Evolutionary conservation across 2,329 filamentous ascomycete genomes (phyloP).

Genomic region (Nigrograna mackinnonii): DNA sequence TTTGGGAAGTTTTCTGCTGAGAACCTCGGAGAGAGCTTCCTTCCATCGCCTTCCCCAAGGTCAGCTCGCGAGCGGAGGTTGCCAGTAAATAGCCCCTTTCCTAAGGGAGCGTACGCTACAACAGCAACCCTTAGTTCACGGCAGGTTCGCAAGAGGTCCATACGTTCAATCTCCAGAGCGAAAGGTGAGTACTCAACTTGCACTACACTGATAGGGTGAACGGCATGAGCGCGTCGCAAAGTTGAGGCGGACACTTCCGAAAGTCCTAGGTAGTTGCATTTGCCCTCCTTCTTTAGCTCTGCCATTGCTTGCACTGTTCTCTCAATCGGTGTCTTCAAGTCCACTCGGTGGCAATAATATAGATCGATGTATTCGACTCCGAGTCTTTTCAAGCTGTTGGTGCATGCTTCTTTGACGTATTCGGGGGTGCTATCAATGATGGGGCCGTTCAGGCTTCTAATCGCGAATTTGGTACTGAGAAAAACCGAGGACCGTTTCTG

Average conservation of each 20-base stretch:
- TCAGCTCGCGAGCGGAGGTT: constrained; percentile 45
- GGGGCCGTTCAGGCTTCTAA: constrained; percentile 48
- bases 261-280: constrained; percentile 53
- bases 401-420: constrained; percentile 43
- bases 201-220: constrained; percentile 52
- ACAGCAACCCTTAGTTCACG: constrained; percentile 49
- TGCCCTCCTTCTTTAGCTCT: constrained; percentile 42
- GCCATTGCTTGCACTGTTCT: constrained; percentile 51
- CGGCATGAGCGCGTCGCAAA: constrained; percentile 51
- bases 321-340: constrained; percentile 45
- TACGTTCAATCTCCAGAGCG: constrained; percentile 50
- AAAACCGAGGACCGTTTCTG: constrained; percentile 52
- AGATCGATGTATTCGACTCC: constrained; percentile 48
- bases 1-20: constrained; percentile 43
- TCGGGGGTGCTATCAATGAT: constrained; percentile 45
- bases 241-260: constrained; percentile 49
- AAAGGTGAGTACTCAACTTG: constrained; percentile 59
- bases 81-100: constrained; percentile 34
- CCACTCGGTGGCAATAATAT: constrained; percentile 44
- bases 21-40: constrained; percentile 42
- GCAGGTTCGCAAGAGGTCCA: constrained; percentile 39
- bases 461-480: constrained; percentile 40
- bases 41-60: constrained; percentile 29
- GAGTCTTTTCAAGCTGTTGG: constrained; percentile 44
- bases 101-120: constrained; percentile 44